phyloP scores from a whole-genome alignment of 495 filamentous ascomycete species.

The Aspergillus olivimuriae region DNA sequence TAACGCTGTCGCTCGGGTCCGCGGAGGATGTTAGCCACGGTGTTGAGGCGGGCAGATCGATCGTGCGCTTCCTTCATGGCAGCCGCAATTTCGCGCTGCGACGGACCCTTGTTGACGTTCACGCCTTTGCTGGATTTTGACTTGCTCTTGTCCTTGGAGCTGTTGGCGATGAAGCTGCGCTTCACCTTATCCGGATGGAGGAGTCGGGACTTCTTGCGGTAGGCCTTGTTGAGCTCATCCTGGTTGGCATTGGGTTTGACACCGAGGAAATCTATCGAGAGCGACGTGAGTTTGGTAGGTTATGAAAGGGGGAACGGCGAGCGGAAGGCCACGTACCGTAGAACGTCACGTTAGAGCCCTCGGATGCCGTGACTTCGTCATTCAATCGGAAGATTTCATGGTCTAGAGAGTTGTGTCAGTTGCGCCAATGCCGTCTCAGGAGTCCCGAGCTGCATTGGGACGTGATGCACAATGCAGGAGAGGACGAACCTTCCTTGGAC shows the following conservation, averaged over 20 bases:
- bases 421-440: too few relatives aligned
- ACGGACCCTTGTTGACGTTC: slow-evolving; percentile 64
- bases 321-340: slow-evolving; percentile 52
- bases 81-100: slow-evolving; percentile 62
- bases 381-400: slow-evolving; percentile 94
- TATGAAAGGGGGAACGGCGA: neutral
- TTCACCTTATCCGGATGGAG: slow-evolving; percentile 95
- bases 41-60: slow-evolving; percentile 72
- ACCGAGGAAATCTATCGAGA: slow-evolving; percentile 67
- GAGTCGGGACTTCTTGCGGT: slow-evolving; percentile 73
- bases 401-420: slow-evolving; percentile 53
- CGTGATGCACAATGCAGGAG: neutral
- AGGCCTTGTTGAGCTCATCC: slow-evolving; percentile 90
- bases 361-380: slow-evolving; percentile 71
- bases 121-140: slow-evolving; percentile 52
- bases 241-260: slow-evolving; percentile 64
- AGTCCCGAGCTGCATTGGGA: too few relatives aligned
- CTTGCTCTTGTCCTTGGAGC: slow-evolving; percentile 54
- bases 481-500: slow-evolving; percentile 70
- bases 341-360: slow-evolving; percentile 81
- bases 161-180: slow-evolving; percentile 69
- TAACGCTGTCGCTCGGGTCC: slow-evolving; percentile 78
- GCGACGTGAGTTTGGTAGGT: too few relatives aligned
- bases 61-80: slow-evolving; percentile 72
- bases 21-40: slow-evolving; percentile 78